Conservation (phyloP, 306 rosid species). For the Pyrus bretschneideri region DNA sequence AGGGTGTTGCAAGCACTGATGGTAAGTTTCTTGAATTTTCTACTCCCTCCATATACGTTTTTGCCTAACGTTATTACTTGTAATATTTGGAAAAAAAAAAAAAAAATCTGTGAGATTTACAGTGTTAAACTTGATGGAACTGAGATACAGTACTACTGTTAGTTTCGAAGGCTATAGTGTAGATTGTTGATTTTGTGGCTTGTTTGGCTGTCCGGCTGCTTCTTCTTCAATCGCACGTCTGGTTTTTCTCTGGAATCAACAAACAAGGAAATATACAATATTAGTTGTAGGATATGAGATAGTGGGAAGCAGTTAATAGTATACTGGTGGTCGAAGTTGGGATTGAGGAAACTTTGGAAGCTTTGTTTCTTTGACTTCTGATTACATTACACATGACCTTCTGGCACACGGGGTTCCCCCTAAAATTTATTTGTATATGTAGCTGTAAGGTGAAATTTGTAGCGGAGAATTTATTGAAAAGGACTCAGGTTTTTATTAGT, state of each 20-base stretch:
- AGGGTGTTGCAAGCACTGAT: slow-evolving; percentile 96
- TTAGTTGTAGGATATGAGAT: background rate
- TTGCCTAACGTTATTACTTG: background rate
- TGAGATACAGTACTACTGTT: background rate
- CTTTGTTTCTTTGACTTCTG: background rate
- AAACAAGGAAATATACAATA: background rate
- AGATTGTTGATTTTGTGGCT: background rate
- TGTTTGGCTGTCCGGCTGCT: background rate
- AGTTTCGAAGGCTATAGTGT: background rate
- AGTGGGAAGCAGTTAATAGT: background rate
- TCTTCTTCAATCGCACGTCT: background rate
- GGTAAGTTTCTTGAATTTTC: slow-evolving; percentile 40
- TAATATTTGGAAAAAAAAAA: background rate
- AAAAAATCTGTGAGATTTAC: background rate
- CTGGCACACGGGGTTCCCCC: background rate
- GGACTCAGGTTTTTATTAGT: background rate
- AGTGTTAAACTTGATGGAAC: background rate
- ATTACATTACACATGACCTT: background rate
- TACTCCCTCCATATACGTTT: too few species aligned
- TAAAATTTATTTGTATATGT: background rate
- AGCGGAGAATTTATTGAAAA: background rate
- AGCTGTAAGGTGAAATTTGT: background rate
- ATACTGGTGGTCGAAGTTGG: background rate
- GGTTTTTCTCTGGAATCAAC: background rate
- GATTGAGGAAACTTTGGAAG: background rate